A percentile compares a stretch with the other conserved stretches of the same genome.
Evolutionary conservation across 176 grass and related monocot species (phyloP).

Genomic region (Rhynchospora pubera): DNA sequence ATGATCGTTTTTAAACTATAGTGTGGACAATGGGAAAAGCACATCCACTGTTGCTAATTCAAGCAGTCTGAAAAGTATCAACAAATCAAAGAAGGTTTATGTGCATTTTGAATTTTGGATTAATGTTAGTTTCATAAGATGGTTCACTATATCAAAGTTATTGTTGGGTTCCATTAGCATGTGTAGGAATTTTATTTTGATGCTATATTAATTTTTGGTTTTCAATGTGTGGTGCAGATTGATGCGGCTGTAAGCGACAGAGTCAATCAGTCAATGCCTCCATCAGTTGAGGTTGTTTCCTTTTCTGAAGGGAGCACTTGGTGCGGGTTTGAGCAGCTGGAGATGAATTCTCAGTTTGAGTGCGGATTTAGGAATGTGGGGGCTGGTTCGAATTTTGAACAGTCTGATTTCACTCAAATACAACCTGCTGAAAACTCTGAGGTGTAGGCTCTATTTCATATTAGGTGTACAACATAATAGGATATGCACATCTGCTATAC

Average conservation of each 20-base stretch:
- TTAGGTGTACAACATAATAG: background rate
- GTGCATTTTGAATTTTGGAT: background rate
- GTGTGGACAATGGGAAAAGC: background rate
- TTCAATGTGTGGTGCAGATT: constrained; percentile 29
- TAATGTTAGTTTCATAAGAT: background rate
- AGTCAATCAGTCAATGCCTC: background rate
- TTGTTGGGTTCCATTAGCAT: background rate
- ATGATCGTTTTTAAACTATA: background rate
- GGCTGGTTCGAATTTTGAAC: constrained; percentile 24
- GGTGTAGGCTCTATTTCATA: background rate
- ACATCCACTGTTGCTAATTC: background rate
- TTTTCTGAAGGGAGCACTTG: constrained; percentile 20
- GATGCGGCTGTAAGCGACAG: constrained; percentile 14
- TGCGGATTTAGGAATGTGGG: constrained; percentile 2
- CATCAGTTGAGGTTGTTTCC: constrained; percentile 23
- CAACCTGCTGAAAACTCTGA: constrained; percentile 24
- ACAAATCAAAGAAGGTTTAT: background rate
- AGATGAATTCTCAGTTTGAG: constrained; percentile 23
- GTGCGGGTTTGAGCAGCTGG: constrained; percentile 3
- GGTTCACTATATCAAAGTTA: background rate
- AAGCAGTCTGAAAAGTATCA: background rate
- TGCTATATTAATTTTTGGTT: constrained; percentile 10
- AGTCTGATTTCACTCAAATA: constrained; percentile 34
- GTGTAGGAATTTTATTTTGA: background rate
- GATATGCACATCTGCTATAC: background rate